Percentiles rank a stretch among this genome's conserved stretches.
These are phyloP conservation scores for Annulohypoxylon stygium DNA, from an alignment of 495 filamentous ascomycete genomes.

Conservation along the genomic window DNA sequence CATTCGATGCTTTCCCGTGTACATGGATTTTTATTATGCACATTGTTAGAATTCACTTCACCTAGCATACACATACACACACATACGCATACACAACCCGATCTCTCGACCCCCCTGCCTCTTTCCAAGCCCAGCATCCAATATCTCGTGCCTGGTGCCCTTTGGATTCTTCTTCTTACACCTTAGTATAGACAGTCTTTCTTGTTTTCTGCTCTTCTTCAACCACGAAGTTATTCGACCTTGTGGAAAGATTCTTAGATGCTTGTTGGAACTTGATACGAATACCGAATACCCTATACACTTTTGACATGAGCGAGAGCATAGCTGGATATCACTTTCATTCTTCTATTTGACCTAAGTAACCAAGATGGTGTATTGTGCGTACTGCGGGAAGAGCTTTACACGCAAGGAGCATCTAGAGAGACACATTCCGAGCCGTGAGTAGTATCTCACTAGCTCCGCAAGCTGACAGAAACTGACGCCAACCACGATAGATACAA, in stretches of 20 bases:
- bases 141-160: slow-evolving; percentile 13
- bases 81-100: background rate
- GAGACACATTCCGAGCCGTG: slow-evolving; percentile 72
- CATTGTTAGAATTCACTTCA: slow-evolving; percentile 22
- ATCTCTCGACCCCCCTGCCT: slow-evolving; percentile 9
- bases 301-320: slow-evolving; percentile 25
- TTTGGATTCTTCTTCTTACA: slow-evolving; percentile 8
- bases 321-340: slow-evolving; percentile 20
- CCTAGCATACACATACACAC: slow-evolving; percentile 9
- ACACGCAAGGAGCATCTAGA: slow-evolving; percentile 76
- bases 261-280: background rate
- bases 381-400: slow-evolving; percentile 73
- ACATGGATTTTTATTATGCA: slow-evolving; percentile 30
- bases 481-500: slow-evolving; percentile 64
- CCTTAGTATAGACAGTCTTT: slow-evolving; percentile 28
- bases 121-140: slow-evolving; percentile 8
- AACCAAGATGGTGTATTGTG: slow-evolving; percentile 66
- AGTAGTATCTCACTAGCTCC: slow-evolving; percentile 45
- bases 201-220: slow-evolving; percentile 15
- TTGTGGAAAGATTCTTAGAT: slow-evolving; percentile 2
- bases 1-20: slow-evolving; percentile 28
- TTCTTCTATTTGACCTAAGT: slow-evolving; percentile 7
- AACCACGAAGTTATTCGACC: background rate
- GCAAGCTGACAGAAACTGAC: slow-evolving; percentile 44
- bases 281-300: background rate